Evolutionary conservation across 1,284 basidiomycete genomes (phyloP).

Genomic region (Chiua sp.): DNA sequence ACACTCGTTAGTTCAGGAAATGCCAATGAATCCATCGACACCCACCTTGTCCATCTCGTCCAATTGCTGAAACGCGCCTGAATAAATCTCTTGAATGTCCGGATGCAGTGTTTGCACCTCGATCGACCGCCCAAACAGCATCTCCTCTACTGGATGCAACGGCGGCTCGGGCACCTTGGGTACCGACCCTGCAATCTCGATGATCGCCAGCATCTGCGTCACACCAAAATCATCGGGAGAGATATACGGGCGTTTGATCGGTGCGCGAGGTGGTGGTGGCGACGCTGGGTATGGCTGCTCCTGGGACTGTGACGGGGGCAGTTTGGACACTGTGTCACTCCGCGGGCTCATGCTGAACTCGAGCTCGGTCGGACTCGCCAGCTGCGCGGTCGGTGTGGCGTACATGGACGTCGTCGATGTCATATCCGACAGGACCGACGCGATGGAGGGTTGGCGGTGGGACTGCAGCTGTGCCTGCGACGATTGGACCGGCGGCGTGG

Average conservation of each 20-base stretch:
- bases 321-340: slow-evolving; percentile 33
- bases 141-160: slow-evolving; percentile 68
- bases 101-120: slow-evolving; percentile 73
- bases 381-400: slow-evolving; percentile 51
- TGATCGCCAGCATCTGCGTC: slow-evolving; percentile 81
- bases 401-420: slow-evolving; percentile 44
- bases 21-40: slow-evolving; percentile 4
- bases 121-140: slow-evolving; percentile 73
- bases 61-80: slow-evolving; percentile 71
- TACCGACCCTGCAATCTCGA: slow-evolving; percentile 63
- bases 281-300: not conserved
- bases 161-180: slow-evolving; percentile 30
- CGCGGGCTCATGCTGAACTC: slow-evolving; percentile 23
- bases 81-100: slow-evolving; percentile 72
- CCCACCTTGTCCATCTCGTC: slow-evolving; percentile 81
- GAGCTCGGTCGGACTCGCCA: slow-evolving; percentile 36
- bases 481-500: slow-evolving; percentile 46
- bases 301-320: not conserved
- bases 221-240: slow-evolving; percentile 87
- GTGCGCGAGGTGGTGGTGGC: not conserved
- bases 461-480: slow-evolving; percentile 22
- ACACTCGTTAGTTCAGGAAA: not conserved
- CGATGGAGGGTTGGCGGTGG: slow-evolving; percentile 62
- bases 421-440: slow-evolving; percentile 67
- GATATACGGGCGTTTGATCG: slow-evolving; percentile 51